Evolutionary conservation across 2,329 filamentous ascomycete species (phyloP).

Genomic region (Chalara sp.): DNA sequence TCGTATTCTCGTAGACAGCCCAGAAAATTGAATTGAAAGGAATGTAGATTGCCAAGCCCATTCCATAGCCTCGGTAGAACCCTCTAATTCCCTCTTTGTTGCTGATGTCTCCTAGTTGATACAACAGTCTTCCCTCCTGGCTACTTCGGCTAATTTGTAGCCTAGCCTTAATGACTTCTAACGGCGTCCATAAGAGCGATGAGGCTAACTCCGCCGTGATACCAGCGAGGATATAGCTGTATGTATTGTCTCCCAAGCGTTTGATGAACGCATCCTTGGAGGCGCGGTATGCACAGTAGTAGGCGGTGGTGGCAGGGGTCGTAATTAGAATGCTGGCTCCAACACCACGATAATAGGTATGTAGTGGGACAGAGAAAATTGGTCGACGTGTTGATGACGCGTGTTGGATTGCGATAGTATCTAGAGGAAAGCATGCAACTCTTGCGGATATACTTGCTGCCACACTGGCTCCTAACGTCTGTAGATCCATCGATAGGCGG

Average conservation of each 20-base stretch:
- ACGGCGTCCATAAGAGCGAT: slow-evolving; percentile 15
- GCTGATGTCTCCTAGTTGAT: slow-evolving; percentile 13
- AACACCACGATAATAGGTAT: slow-evolving; percentile 16
- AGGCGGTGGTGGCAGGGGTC: slow-evolving; percentile 15
- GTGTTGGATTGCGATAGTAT: slow-evolving; percentile 17
- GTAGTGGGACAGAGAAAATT: slow-evolving; percentile 14
- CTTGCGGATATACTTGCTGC: slow-evolving; percentile 14
- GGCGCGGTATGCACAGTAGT: slow-evolving; percentile 13
- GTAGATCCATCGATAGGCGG: slow-evolving; percentile 9
- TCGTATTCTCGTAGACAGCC: slow-evolving; percentile 15
- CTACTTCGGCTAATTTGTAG: slow-evolving; percentile 12
- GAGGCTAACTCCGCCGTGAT: slow-evolving; percentile 13
- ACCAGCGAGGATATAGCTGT: slow-evolving; percentile 12
- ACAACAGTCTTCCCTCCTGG: slow-evolving; percentile 12
- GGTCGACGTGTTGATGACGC: slow-evolving; percentile 15
- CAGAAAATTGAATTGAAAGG: slow-evolving; percentile 16
- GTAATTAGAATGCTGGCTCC: slow-evolving; percentile 14
- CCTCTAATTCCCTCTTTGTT: slow-evolving; percentile 12
- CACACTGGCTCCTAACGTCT: slow-evolving; percentile 13
- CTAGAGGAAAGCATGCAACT: slow-evolving; percentile 13
- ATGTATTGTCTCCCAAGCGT: neutral
- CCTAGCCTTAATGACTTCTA: slow-evolving; percentile 17
- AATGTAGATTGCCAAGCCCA: slow-evolving; percentile 14
- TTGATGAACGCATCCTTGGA: slow-evolving; percentile 3
- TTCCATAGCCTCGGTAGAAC: slow-evolving; percentile 15